Percentiles rank a stretch among this genome's conserved stretches.
Evolutionary conservation across 345 rosid species (phyloP).

Genomic region (Populus nigra): DNA sequence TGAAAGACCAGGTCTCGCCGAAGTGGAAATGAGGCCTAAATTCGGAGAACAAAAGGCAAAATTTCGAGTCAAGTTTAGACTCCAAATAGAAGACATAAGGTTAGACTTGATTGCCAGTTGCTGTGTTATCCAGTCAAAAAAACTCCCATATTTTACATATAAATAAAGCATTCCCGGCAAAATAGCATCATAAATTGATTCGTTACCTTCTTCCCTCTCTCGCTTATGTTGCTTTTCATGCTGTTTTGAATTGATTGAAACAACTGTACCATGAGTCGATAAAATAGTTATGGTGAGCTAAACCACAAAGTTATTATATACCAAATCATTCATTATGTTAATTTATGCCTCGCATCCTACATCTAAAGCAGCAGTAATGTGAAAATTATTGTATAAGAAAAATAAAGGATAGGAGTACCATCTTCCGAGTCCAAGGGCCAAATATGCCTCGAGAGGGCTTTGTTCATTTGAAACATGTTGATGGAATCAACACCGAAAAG

Average conservation of each 20-base stretch:
- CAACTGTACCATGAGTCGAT: slow-evolving; percentile 17
- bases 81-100: neutral
- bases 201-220: slow-evolving; percentile 37
- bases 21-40: neutral
- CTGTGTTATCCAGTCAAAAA: neutral
- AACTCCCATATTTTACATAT: neutral
- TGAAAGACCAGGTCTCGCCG: neutral
- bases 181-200: neutral
- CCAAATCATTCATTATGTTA: neutral
- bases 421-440: slow-evolving; percentile 48
- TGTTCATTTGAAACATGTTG: slow-evolving; percentile 67
- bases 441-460: slow-evolving; percentile 56
- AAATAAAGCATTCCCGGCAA: neutral
- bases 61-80: neutral
- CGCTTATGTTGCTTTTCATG: slow-evolving; percentile 37
- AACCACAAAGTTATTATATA: neutral
- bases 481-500: slow-evolving; percentile 49
- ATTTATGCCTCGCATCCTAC: neutral
- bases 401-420: slow-evolving; percentile 22
- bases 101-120: neutral
- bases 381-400: neutral
- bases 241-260: slow-evolving; percentile 25
- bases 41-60: neutral
- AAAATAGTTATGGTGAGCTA: neutral
- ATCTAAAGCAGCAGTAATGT: neutral